A percentile compares a stretch with the other conserved stretches of the same genome.
These are phyloP conservation scores for Backusella luteola DNA, from an alignment of 192 early-diverging fungal species.

Conservation along the genomic window DNA sequence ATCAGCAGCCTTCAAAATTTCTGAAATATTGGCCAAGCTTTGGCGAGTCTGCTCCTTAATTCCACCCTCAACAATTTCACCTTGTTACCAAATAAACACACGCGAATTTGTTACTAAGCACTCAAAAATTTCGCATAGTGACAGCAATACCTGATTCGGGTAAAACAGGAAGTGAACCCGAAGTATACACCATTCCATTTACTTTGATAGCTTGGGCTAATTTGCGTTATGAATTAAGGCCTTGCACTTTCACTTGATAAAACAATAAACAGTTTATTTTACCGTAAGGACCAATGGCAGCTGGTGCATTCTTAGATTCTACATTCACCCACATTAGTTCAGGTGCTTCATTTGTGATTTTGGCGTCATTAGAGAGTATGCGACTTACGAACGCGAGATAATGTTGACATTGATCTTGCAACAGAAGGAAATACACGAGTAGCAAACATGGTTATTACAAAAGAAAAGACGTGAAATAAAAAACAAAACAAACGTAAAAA, in stretches of 20 bases:
- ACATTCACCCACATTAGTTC: background rate
- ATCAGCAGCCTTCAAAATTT: constrained; percentile 78
- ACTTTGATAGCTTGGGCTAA: constrained; percentile 73
- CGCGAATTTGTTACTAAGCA: background rate
- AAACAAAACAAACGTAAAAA: background rate
- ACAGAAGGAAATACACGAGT: background rate
- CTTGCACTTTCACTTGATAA: background rate
- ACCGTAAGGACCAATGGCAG: constrained; percentile 78
- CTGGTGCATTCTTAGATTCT: constrained; percentile 61
- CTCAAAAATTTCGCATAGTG: background rate
- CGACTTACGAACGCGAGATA: constrained; percentile 40
- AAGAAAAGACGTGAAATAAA: background rate
- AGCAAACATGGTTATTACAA: background rate
- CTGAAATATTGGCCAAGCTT: constrained; percentile 78
- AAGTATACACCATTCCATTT: constrained; percentile 83
- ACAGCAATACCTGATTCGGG: constrained; percentile 60
- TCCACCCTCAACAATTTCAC: constrained; percentile 27
- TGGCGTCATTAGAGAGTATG: constrained; percentile 9
- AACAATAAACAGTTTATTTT: constrained; percentile 24
- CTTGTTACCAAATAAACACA: background rate
- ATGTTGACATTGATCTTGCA: constrained; percentile 34
- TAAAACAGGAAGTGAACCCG: constrained; percentile 73
- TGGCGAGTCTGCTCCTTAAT: constrained; percentile 45
- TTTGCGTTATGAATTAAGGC: background rate
- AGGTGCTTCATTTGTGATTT: background rate